These are phyloP conservation scores for Artomyces pyxidatus DNA, from an alignment of 768 basidiomycete genomes.

Conservation along the genomic window DNA sequence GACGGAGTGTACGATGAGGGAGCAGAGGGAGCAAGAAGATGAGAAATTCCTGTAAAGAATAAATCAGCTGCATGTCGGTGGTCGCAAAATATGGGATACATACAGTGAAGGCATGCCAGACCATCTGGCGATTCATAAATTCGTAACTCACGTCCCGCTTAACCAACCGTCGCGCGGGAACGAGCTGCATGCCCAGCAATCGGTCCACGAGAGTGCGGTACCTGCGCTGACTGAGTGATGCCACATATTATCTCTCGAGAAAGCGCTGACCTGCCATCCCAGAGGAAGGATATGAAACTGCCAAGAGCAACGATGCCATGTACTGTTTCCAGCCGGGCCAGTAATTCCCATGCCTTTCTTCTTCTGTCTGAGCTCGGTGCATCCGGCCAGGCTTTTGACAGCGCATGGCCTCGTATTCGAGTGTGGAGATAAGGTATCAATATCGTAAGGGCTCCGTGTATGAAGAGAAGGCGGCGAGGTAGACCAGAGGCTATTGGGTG, in stretches of 20 bases:
- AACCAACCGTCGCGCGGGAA: constrained; percentile 59
- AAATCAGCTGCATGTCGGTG: background rate
- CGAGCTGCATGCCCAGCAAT: constrained; percentile 63
- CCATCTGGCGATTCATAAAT: constrained; percentile 99
- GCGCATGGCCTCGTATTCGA: constrained; percentile 63
- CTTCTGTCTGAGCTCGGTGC: constrained; percentile 72
- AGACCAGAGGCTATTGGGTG: constrained; percentile 67
- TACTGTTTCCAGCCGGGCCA: constrained; percentile 59
- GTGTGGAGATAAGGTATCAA: constrained; percentile 72
- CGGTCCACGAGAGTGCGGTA: constrained; percentile 82
- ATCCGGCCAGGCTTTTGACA: constrained; percentile 88
- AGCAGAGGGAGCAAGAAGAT: constrained; percentile 86
- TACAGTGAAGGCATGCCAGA: constrained; percentile 98
- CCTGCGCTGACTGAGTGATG: constrained; percentile 46
- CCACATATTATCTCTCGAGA: no score
- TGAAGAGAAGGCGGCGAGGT: constrained; percentile 47
- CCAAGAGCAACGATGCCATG: constrained; percentile 54
- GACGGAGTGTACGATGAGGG: constrained; percentile 56
- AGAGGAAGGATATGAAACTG: constrained; percentile 81
- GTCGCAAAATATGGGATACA: constrained; percentile 21
- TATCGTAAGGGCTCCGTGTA: constrained; percentile 68
- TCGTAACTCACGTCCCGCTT: constrained; percentile 91
- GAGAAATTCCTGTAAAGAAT: constrained; percentile 72
- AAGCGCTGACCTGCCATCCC: constrained; percentile 73
- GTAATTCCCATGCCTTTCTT: constrained; percentile 61